These are phyloP conservation scores for Cadophora sp. DNA, from an alignment of 2,329 filamentous ascomycete species.

Conservation along the genomic window DNA sequence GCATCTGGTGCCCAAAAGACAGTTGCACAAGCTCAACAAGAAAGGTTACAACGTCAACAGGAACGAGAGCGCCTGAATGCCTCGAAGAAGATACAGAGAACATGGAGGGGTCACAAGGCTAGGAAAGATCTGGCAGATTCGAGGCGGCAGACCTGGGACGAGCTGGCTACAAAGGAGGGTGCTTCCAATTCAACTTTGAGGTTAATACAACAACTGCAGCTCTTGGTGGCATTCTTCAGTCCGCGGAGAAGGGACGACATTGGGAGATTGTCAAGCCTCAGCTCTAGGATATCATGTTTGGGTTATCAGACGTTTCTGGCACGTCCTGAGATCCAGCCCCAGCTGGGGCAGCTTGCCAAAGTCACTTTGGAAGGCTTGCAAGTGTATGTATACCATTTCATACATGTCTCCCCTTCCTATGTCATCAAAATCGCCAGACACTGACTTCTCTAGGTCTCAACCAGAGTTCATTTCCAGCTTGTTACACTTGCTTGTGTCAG, in stretches of 20 bases:
- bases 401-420: not conserved
- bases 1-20: slow-evolving; percentile 75
- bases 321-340: slow-evolving; percentile 34
- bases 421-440: not conserved
- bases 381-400: slow-evolving; percentile 33
- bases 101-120: slow-evolving; percentile 79
- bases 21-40: slow-evolving; percentile 85
- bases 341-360: slow-evolving; percentile 36
- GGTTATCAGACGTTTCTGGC: slow-evolving; percentile 47
- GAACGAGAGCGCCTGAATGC: slow-evolving; percentile 82
- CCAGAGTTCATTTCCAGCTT: slow-evolving; percentile 31
- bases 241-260: slow-evolving; percentile 54
- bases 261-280: slow-evolving; percentile 54
- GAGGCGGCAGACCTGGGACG: slow-evolving; percentile 69
- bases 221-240: slow-evolving; percentile 60
- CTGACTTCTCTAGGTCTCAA: slow-evolving; percentile 35
- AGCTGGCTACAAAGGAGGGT: slow-evolving; percentile 53
- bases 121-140: slow-evolving; percentile 63
- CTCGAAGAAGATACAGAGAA: slow-evolving; percentile 74
- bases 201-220: slow-evolving; percentile 51
- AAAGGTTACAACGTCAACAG: slow-evolving; percentile 79
- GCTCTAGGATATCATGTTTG: slow-evolving; percentile 38
- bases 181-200: slow-evolving; percentile 43
- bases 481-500: slow-evolving; percentile 38
- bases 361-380: slow-evolving; percentile 40